A percentile compares a stretch with the other conserved stretches of the same genome.
phyloP scores from a whole-genome alignment of 371 early-diverging fungal genomes.

The Coemansia sp. region DNA sequence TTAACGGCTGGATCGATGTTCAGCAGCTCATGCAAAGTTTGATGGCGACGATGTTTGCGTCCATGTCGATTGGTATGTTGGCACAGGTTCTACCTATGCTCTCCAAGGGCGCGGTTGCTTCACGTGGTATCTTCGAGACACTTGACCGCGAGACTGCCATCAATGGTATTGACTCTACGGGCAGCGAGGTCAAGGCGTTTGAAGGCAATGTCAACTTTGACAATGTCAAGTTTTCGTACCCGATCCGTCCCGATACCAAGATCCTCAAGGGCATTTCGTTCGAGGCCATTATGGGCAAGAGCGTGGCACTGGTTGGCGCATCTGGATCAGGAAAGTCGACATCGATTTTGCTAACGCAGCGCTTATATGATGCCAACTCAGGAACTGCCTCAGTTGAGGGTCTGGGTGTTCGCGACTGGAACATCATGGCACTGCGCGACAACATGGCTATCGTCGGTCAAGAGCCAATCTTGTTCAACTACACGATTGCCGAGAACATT shows the following conservation, averaged over 20 bases:
- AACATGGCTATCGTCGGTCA: constrained; percentile 81
- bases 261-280: constrained; percentile 80
- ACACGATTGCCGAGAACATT: constrained; percentile 71
- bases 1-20: constrained; percentile 43
- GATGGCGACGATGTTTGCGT: constrained; percentile 72
- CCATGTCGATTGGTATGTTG: constrained; percentile 46
- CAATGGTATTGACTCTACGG: constrained; percentile 53
- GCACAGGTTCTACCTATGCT: constrained; percentile 52
- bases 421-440: constrained; percentile 67
- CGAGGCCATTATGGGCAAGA: constrained; percentile 76
- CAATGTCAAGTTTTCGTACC: constrained; percentile 71
- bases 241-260: constrained; percentile 66
- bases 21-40: constrained; percentile 61
- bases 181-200: constrained; percentile 8
- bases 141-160: constrained; percentile 63
- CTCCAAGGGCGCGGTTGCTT: constrained; percentile 59
- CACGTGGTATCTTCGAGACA: constrained; percentile 64
- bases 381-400: constrained; percentile 76
- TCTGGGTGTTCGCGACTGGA: constrained; percentile 69
- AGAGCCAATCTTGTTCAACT: constrained; percentile 70
- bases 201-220: constrained; percentile 58
- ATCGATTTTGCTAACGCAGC: constrained; percentile 76
- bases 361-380: constrained; percentile 77
- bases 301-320: constrained; percentile 91
- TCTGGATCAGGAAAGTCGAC: constrained; percentile 93